Evolutionary conservation across 352 stramenopile genomes (phyloP).

Genomic region (Phytophthora sojae): DNA sequence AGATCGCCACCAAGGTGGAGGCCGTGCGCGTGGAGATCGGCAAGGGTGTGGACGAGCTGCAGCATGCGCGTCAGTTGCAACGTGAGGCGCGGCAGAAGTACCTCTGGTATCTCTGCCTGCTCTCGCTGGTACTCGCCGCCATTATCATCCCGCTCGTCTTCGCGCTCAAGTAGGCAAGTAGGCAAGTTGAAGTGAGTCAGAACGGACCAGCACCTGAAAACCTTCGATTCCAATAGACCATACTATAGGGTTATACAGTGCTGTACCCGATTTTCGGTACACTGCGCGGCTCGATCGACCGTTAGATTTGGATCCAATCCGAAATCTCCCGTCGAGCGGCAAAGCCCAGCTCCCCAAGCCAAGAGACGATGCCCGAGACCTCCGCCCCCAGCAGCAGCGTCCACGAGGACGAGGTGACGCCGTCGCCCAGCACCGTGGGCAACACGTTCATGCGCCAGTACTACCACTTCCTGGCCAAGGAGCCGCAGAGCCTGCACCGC

Average conservation of each 20-base stretch:
- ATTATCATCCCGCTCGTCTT: slow-evolving; percentile 68
- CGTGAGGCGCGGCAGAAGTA: slow-evolving; percentile 74
- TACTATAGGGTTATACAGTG: no score
- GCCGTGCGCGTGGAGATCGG: slow-evolving; percentile 78
- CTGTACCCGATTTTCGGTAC: no score
- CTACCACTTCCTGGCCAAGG: slow-evolving; percentile 89
- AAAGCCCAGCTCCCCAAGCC: background rate
- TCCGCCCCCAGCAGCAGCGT: slow-evolving; percentile 17
- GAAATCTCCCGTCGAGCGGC: slow-evolving; percentile 30
- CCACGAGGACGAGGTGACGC: slow-evolving; percentile 46
- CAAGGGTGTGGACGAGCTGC: slow-evolving; percentile 70
- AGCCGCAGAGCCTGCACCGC: slow-evolving; percentile 84
- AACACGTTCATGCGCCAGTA: slow-evolving; percentile 92
- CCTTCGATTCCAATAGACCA: no score
- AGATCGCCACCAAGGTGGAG: slow-evolving; percentile 81
- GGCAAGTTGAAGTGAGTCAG: no score
- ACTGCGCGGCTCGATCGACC: background rate
- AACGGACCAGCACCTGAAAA: no score
- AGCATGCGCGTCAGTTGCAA: slow-evolving; percentile 69
- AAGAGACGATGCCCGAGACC: slow-evolving; percentile 55
- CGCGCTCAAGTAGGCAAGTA: slow-evolving; percentile 28
- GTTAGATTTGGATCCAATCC: slow-evolving; percentile 33
- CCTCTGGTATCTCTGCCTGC: slow-evolving; percentile 48
- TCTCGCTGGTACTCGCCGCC: slow-evolving; percentile 44
- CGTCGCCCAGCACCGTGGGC: slow-evolving; percentile 75